Conservation (phyloP, 768 basidiomycete genomes). For the Lactifluus pinguis region DNA sequence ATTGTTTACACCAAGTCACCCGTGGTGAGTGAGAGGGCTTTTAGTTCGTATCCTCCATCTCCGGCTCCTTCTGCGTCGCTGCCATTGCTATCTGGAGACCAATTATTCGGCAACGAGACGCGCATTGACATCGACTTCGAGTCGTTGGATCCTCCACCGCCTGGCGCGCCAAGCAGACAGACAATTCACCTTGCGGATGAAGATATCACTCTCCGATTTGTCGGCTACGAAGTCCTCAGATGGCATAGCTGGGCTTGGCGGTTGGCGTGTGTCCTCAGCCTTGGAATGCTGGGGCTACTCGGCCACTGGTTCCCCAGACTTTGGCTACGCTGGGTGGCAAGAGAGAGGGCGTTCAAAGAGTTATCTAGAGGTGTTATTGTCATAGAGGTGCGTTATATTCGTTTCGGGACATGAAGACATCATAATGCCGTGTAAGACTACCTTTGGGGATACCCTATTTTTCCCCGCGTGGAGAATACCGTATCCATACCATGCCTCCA, state of each 20-base stretch:
- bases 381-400: conserved; percentile 61
- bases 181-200: conserved; percentile 82
- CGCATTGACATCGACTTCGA: conserved; percentile 74
- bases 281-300: conserved; percentile 68
- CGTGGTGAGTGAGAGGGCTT: conserved; percentile 50
- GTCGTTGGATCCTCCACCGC: conserved; percentile 58
- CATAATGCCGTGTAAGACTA: conserved; percentile 46
- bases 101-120: conserved; percentile 74
- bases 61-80: conserved; percentile 42
- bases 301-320: conserved; percentile 91
- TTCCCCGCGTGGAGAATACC: conserved; percentile 57
- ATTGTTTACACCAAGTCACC: conserved; percentile 32
- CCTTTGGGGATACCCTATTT: conserved; percentile 73
- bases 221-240: conserved; percentile 66
- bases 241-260: conserved; percentile 68
- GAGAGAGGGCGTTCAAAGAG: conserved; percentile 74
- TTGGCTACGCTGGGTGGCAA: conserved; percentile 84
- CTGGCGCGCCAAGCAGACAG: conserved; percentile 79
- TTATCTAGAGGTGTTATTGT: conserved; percentile 67
- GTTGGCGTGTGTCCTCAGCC: conserved; percentile 50
- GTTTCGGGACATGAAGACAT: conserved; percentile 11
- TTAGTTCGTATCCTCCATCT: conserved; percentile 63
- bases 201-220: conserved; percentile 77
- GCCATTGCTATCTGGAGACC: conserved; percentile 64
- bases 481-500: conserved; percentile 73